A percentile compares a stretch with the other conserved stretches of the same genome.
These are phyloP conservation scores for Saprolegnia diclina DNA, from an alignment of 352 stramenopile genomes.

Conservation along the genomic window DNA sequence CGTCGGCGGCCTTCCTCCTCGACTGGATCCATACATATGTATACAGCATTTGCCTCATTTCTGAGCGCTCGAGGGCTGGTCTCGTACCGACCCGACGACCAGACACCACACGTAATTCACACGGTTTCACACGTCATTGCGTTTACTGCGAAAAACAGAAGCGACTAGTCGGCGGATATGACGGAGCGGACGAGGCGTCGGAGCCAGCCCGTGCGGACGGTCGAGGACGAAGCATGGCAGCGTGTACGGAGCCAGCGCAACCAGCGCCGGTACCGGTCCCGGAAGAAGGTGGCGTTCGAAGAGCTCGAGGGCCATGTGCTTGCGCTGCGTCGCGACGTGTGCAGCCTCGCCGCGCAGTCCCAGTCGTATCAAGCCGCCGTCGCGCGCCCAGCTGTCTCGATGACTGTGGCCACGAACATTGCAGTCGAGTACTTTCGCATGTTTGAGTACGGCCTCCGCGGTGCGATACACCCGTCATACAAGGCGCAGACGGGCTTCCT, in stretches of 20 bases:
- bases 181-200: background rate
- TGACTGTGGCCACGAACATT: too few relatives aligned
- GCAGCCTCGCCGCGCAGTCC: background rate
- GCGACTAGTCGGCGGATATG: too few relatives aligned
- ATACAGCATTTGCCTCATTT: too few relatives aligned
- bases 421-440: conserved; percentile 15
- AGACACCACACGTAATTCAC: too few relatives aligned
- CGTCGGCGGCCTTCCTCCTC: too few relatives aligned
- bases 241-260: background rate
- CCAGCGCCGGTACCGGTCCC: background rate
- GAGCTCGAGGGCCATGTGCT: background rate
- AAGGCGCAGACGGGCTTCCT: background rate
- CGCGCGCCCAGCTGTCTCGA: background rate
- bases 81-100: too few relatives aligned
- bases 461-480: background rate
- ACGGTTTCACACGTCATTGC: too few relatives aligned
- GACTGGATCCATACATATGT: too few relatives aligned
- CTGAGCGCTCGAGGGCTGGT: too few relatives aligned
- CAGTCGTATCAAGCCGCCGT: background rate
- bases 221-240: background rate
- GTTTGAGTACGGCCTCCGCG: background rate
- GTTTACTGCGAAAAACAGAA: too few relatives aligned
- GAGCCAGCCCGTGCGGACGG: background rate
- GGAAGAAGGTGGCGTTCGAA: background rate
- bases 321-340: background rate